Base-by-base conservation (phyloP, 129 eudicot genomes). In the Solidago caesia region DNA sequence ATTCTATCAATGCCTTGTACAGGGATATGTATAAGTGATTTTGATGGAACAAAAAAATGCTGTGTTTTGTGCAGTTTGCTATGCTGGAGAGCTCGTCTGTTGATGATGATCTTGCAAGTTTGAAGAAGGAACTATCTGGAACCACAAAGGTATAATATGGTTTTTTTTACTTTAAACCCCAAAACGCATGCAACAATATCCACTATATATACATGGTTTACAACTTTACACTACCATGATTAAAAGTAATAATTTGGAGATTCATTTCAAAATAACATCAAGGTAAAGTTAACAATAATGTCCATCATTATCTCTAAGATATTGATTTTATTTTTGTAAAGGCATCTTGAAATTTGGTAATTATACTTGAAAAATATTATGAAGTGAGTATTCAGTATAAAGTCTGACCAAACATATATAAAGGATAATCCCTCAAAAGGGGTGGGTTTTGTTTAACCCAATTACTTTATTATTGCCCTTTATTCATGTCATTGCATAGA, bases 61-160 rank as follows among this genome's bases (percentile, higher is more conserved):
- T 71, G 75, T 75, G 21, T 56, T n/a, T 66, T 51, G 51, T 67
- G 80, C 79, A 95, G 99, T 95, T 95, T 85, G 96, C 97, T 16
- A 65, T 95, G 81, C 82, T 95, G 70, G 99, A 95, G 81, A 77
- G 85, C 83, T 80, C 97, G 60, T 91, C 97, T 0, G 96, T 95
- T 21, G 99, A 95, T 79, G 99, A 95, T 26, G 99, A 95, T 80
- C 89, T 95, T 75, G 96, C 96, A 57, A 81, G 61, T 84, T 80
- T 95, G 86, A 95, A 87, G 89, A 87, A 84, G 70, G 96, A 91
- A 70, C 14, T 95, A 48, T 95, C 97, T 42, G 96, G 92, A 80
- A 82, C 84, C 80, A 72, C 94, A 73, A 89, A 87, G 97, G 99
- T 95, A 79, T 67, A 61, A 45, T 46, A 56, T 15, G 56, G 27